These are phyloP conservation scores for Pholiota microspora DNA, from an alignment of 768 basidiomycete genomes.

Conservation along the genomic window DNA sequence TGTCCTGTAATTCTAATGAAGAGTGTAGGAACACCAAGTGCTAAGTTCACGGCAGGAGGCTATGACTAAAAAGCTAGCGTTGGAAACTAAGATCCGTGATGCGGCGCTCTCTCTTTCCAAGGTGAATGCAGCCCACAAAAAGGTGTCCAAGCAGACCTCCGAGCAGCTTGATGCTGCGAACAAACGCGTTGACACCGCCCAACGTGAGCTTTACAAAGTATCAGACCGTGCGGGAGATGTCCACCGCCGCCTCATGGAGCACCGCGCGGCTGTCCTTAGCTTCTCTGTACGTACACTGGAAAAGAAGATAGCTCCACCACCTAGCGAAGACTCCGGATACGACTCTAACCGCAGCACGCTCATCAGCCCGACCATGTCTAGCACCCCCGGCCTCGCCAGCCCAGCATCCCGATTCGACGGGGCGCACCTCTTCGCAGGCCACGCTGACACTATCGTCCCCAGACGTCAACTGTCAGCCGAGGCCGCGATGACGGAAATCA, in stretches of 20 bases:
- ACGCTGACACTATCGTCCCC: constrained; percentile 66
- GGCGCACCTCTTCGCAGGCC: constrained; percentile 83
- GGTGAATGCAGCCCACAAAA: constrained; percentile 60
- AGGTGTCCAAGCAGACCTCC: constrained; percentile 59
- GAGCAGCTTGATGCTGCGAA: constrained; percentile 77
- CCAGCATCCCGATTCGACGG: constrained; percentile 68
- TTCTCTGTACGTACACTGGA: constrained; percentile 69
- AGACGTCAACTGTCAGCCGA: constrained; percentile 40
- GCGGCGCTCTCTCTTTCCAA: constrained; percentile 74
- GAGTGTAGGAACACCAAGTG: constrained; percentile 60
- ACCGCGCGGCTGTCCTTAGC: constrained; percentile 80
- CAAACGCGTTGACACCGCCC: constrained; percentile 64
- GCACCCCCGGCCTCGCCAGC: constrained; percentile 35
- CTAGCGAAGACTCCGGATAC: constrained; percentile 48
- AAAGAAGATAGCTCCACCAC: constrained; percentile 34
- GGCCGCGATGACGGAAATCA: constrained; percentile 42
- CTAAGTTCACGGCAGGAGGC: constrained; percentile 65
- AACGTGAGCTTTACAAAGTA: constrained; percentile 69
- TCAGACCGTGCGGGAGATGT: constrained; percentile 65
- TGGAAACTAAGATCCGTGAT: constrained; percentile 88
- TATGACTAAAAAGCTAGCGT: constrained; percentile 68
- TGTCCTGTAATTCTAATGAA: constrained; percentile 4
- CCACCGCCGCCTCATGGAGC: constrained; percentile 66
- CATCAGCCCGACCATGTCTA: constrained; percentile 42
- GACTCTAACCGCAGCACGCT: constrained; percentile 49